Evolutionary conservation across 176 grass and related monocot species (phyloP), one percentile per base, ranked within the genome.

Genomic region (Lolium rigidum): DNA sequence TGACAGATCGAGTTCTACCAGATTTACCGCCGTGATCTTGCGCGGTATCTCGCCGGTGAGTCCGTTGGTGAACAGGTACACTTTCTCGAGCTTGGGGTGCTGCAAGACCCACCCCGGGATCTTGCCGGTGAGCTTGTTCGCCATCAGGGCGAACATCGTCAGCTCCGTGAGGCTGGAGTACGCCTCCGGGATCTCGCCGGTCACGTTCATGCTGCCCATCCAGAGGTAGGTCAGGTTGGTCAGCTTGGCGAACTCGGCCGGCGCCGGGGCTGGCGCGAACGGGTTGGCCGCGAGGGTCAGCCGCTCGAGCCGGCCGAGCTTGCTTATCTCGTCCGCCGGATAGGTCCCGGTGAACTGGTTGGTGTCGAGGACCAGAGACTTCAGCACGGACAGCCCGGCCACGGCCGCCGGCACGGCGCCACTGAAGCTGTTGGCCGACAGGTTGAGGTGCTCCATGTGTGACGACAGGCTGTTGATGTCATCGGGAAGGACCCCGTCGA

Each of bases 301-400:
- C 8, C 0, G 6, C 52, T 90, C 47, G 10, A 97, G 76, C 0
- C 15, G 48, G 2, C 48, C 0, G 44, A 94, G 89, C 4, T 52
- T 61, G 79, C 82, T 82, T 13, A 97, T 86, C 26, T 68, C 82
- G 2, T 4, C 80, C 10, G 71, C 57, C 0, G 95, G 93, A 66
- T 95, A 95, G 20, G 79, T 55, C 11, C 93, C 89, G 0, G 89
- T 74, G 82, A 98, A 95, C 60, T 1, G 24, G 74, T 98, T 98
- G 3, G 0, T 58, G 26, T 92, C 67, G 67, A 98, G 87, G 4
- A 54, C 0, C 2, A 98, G 85, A 0, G 68, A 85, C 44, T 39
- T 90, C 20, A 98, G 82, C n/a, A 0, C 2, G 48, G 43, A 37
- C 38, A 92, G 41, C 60, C n/a, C 0, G 56, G 91, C 80, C 28